Evolutionary conservation across 1,284 basidiomycete genomes (phyloP), one percentile per base, ranked within the genome.

Genomic region (Ceratobasidium sp.): DNA sequence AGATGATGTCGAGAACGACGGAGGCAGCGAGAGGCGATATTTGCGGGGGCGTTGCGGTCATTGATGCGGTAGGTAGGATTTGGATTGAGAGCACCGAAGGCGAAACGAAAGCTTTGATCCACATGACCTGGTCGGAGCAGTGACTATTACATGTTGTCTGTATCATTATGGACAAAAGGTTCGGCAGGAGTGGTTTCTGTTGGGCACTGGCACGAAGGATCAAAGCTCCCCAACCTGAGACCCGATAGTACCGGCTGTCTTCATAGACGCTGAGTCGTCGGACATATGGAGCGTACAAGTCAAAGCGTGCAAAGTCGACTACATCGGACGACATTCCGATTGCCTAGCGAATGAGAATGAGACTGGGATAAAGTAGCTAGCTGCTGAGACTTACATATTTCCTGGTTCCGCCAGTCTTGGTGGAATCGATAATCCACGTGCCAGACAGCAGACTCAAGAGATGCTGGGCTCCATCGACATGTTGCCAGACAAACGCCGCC

Each of bases 241-340:
- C 60, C 27, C 52, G 45, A 27, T 52, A 64, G 20, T 64, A 64
- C 22, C 52, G 31, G 34, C 7, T 20, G 8, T 31, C 6, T 15
- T 34, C 50, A 22, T 64, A 64, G 5, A 64, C 42, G 29, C 25
- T 64, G 1, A 64, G 60, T 17, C 47, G 15, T 6, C 60, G 45
- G 13, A 64, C 49, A 20, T 52, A 52, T 27, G 47, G 49, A 2
- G 60, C 60, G 45, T 64, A 64, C 17, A 64, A 17, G 2, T 64
- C 60, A 29, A 64, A 64, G 2, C 60, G 17, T 17, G 60, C 34
- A 42, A 64, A 64, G 25, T 64, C 60, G 35, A 64, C 49, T 20
- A 3, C 25, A 52, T 4, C n/a, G 1, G 60, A 35, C 15, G 60
- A 45, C 32, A 64, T 35, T 8, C 60, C 60, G 27, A 64, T 64